These are phyloP conservation scores for Chlamydomonas reinhardtii DNA, from an alignment of 163 green algal species.

Conservation along the genomic window DNA sequence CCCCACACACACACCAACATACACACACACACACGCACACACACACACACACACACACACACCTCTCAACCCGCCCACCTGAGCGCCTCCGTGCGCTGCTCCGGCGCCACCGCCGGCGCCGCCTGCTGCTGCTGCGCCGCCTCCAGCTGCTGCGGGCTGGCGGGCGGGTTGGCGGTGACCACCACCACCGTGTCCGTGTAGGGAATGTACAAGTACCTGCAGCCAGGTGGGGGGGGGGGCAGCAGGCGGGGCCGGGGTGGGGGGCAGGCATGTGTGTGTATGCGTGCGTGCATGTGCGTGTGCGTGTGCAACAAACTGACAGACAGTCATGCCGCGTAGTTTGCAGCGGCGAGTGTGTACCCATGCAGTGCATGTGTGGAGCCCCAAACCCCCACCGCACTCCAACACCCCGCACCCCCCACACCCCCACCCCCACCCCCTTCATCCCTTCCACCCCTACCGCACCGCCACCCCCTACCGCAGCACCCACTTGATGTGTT, in stretches of 20 bases:
- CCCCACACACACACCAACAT: not conserved
- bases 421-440: not conserved
- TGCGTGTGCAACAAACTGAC: too few relatives aligned
- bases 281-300: too few relatives aligned
- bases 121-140: not conserved
- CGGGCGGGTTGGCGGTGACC: constrained; percentile 80
- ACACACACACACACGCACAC: not conserved
- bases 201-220: constrained; percentile 97
- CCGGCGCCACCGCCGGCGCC: not conserved
- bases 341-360: too few relatives aligned
- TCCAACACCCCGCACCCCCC: too few relatives aligned
- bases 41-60: too few relatives aligned
- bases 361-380: too few relatives aligned
- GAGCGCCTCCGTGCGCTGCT: constrained; percentile 39
- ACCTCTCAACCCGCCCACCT: not conserved
- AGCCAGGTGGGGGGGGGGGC: too few relatives aligned
- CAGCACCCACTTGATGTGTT: constrained; percentile 45
- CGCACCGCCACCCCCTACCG: too few relatives aligned
- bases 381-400: too few relatives aligned
- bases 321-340: too few relatives aligned
- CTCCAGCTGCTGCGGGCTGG: not conserved
- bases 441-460: not conserved
- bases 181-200: constrained; percentile 95
- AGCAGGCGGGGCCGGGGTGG: not conserved
- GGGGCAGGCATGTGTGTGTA: too few relatives aligned